A percentile compares a stretch with the other conserved stretches of the same genome.
phyloP scores from a whole-genome alignment of 305 asterid genomes.

The Galium porrigens region DNA sequence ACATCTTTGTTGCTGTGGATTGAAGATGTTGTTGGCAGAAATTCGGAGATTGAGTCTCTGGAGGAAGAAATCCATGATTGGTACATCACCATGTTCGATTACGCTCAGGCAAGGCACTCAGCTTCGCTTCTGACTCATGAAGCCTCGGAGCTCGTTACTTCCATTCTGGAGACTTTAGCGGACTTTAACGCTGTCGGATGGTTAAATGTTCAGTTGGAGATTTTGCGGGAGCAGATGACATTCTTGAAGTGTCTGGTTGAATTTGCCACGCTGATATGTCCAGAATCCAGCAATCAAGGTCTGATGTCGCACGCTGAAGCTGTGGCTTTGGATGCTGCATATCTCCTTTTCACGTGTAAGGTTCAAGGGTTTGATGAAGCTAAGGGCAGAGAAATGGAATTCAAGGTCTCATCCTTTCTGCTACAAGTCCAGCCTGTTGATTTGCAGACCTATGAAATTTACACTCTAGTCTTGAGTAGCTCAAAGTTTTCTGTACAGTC shows the following conservation, averaged over 20 bases:
- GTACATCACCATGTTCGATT: background rate
- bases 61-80: background rate
- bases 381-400: background rate
- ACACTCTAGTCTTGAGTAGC: background rate
- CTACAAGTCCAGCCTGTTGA: background rate
- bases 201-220: too few species aligned
- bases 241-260: background rate
- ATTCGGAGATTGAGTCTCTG: background rate
- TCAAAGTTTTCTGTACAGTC: background rate
- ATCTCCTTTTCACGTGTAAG: too few species aligned
- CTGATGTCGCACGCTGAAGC: background rate
- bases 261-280: too few species aligned
- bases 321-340: too few species aligned
- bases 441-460: background rate
- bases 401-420: too few species aligned
- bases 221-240: background rate
- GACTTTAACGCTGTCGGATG: too few species aligned
- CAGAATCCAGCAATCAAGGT: background rate
- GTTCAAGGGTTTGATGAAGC: too few species aligned
- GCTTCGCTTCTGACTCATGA: too few species aligned
- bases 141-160: background rate
- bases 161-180: background rate
- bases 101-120: too few species aligned
- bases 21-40: background rate
- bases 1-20: background rate